These are phyloP conservation scores for Leptosphaerulina australis DNA, from an alignment of 2,329 filamentous ascomycete genomes.

Conservation along the genomic window DNA sequence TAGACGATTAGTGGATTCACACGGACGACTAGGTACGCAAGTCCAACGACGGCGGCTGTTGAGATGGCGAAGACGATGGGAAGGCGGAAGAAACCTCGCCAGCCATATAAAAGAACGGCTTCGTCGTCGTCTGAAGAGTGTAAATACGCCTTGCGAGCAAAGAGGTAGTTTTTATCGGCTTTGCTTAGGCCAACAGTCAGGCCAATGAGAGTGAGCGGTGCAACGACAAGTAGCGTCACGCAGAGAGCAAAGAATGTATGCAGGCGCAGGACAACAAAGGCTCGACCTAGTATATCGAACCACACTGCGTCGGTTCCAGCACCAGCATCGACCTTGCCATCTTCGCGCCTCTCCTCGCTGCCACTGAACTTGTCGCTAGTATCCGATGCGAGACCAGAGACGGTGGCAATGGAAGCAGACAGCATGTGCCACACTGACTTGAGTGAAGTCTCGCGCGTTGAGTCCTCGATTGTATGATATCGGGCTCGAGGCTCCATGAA, in stretches of 20 bases:
- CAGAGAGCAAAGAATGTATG: conserved; percentile 88
- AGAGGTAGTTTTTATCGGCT: conserved; percentile 86
- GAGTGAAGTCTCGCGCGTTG: conserved; percentile 75
- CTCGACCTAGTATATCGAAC: conserved; percentile 88
- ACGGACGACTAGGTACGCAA: conserved; percentile 77
- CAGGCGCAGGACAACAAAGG: conserved; percentile 78
- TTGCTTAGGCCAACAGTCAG: conserved; percentile 72
- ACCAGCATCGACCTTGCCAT: conserved; percentile 69
- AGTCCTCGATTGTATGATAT: conserved; percentile 92
- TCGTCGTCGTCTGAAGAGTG: conserved; percentile 65
- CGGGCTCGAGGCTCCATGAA: conserved; percentile 85
- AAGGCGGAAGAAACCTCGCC: conserved; percentile 83
- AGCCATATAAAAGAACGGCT: conserved; percentile 70
- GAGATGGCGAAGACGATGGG: conserved; percentile 75
- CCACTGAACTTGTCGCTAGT: conserved; percentile 70
- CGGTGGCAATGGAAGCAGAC: conserved; percentile 77
- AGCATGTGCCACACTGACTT: conserved; percentile 92
- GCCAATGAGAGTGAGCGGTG: conserved; percentile 73
- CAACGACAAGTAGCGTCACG: conserved; percentile 78
- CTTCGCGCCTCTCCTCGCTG: conserved; percentile 61
- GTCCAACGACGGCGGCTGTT: conserved; percentile 69
- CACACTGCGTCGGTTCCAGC: conserved; percentile 76
- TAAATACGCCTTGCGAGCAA: conserved; percentile 69
- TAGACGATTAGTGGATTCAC: conserved; percentile 91
- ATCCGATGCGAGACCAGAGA: conserved; percentile 72